Conservation (phyloP, 116 monocot genomes). For the Iris pallida region DNA sequence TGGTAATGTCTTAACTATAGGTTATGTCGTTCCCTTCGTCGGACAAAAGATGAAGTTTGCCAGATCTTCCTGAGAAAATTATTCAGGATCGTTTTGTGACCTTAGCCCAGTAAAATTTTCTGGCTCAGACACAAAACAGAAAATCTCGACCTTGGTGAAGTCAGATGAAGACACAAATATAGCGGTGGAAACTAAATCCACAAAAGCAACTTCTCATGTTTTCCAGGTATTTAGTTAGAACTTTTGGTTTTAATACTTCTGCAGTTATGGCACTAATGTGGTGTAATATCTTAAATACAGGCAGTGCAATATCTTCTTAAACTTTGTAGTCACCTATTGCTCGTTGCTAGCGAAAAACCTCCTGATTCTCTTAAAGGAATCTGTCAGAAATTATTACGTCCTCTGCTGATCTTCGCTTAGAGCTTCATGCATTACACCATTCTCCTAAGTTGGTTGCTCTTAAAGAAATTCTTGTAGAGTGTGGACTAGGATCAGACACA, state of each 20-base stretch:
- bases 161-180: conserved; percentile 24
- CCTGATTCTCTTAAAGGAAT: conserved; percentile 32
- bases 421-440: conserved; percentile 78
- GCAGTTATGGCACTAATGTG: neutral
- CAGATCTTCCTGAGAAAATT: conserved; percentile 99
- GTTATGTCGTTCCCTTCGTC: conserved; percentile 97
- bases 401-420: conserved; percentile 37
- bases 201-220: conserved; percentile 78
- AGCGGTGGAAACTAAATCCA: conserved; percentile 23
- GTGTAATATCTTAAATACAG: conserved; percentile 33
- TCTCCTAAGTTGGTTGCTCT: conserved; percentile 97
- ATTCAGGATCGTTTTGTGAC: conserved; percentile 97
- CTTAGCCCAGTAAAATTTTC: conserved; percentile 87
- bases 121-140: conserved; percentile 59
- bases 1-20: conserved; percentile 16
- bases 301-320: conserved; percentile 88
- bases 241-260: neutral
- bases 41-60: conserved; percentile 96
- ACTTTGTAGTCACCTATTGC: conserved; percentile 97
- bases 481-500: conserved; percentile 71
- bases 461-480: conserved; percentile 89
- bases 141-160: conserved; percentile 61
- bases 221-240: conserved; percentile 65
- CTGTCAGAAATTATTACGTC: conserved; percentile 50
- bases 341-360: conserved; percentile 73